Base-by-base conservation (phyloP, 2,329 filamentous ascomycete genomes). In the Cordyceps cicadae region DNA sequence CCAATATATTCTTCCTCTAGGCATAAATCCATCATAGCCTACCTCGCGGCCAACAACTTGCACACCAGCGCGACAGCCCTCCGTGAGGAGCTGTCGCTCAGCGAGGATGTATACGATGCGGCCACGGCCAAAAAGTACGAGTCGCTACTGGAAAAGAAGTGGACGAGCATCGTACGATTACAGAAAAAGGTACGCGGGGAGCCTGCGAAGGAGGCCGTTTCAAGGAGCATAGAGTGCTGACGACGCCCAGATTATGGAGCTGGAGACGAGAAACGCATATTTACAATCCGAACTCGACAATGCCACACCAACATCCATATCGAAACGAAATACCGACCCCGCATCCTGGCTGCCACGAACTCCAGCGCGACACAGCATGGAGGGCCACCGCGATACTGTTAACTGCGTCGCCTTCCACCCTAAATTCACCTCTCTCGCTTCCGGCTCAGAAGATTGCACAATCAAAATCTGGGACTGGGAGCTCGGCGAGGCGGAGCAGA, bases 401-500 rank as follows among this genome's bases (percentile, higher is more conserved):
- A 96, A 88, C 61, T 92, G 90, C 69, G 86, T 97, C 62, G 92
- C 92, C 17, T 97, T 97, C 70, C 92, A 97, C 71, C 92, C 92
- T 0, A 81, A 94, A 37, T 97, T 96, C 74, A 93, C 91, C 11
- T 93, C 90, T 5, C 79, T 97, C 24, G 93, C 92, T 11, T 94
- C 91, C 0, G 92, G 90, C 17, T 95, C 92, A 9, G 92, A 96
- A 72, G 93, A 97, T 73, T 89, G 85, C 59, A 96, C 89, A 8
- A 96, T 97, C 72, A 97, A 97, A 70, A 92, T 97, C 60, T 97
- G 92, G 92, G 92, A 97, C 70, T 97, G 92, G 89, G 92, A 97
- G 69, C 76, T 95, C 26, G 93, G 93, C 53, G 92, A 97, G 74
- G 79, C 96, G 4, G 92, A 97, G 72, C 80, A 88, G 64, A 97